Base-by-base conservation (phyloP, 768 basidiomycete species). In the Kwoniella bestiolae region DNA sequence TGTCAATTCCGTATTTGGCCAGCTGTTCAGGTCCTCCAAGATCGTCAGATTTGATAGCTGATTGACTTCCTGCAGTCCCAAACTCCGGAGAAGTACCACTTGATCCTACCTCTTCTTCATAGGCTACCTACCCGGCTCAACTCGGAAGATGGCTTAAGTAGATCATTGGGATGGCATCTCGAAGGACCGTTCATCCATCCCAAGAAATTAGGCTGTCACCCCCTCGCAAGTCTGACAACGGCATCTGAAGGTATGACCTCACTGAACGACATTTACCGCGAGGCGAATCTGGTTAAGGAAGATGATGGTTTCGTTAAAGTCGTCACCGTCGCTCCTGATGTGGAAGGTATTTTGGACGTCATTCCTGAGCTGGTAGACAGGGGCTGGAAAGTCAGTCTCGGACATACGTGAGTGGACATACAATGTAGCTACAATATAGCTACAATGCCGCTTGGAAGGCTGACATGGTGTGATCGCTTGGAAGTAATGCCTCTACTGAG, bases 111-210 rank as follows among this genome's bases (percentile, higher is more conserved):
- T n/a, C 45, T 60, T 21, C 47, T 60, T 7, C 18, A 11, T 4
- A 16, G 21, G 6, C n/a, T 60, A 8, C 18, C 56, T 3, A 47
- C 85, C 85, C 35, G 1, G n/a, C 91, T 91, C 0, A 87, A 87
- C 74, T 86, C 87, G 14, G 85, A 86, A 14, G 83, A 86, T 0
- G 83, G 70, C 9, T 60, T 60, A 9, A 91, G 92, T 0, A 88
- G 86, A 34, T 79, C 92, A 3, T 85, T 94, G 12, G 93, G 93
- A 28, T 94, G 90, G 89, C 93, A 95, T 70, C 90, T 86, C 28
- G 93, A 95, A 81, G 93, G 93, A 0, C 92, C 93, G 0, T 94
- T 94, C 83, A 84, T 94, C 46, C 88, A 91, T 60, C 82, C 87
- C 44, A 85, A 85, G n/a, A 92, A 92, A 78, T 87, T 90, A 47